Percentiles rank a stretch among this genome's conserved stretches.
These are phyloP conservation scores for Metarhizium album DNA, from an alignment of 2,329 filamentous ascomycete species.

Conservation along the genomic window DNA sequence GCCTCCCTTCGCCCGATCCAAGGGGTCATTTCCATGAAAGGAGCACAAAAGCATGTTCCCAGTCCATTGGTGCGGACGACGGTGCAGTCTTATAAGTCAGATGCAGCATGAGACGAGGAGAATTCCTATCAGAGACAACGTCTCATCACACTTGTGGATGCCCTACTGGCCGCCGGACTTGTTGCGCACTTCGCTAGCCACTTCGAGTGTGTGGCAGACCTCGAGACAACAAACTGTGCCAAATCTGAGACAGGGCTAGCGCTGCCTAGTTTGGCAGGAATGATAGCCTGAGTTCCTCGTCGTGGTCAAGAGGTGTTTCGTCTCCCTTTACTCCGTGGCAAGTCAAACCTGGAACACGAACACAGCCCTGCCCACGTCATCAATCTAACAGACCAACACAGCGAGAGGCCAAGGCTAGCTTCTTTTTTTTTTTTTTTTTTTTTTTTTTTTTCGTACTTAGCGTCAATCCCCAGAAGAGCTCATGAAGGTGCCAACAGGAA, in stretches of 20 bases:
- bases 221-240: not conserved
- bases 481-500: too few species aligned
- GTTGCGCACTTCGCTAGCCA: too few species aligned
- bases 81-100: not conserved
- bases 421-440: too few species aligned
- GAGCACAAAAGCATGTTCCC: too few species aligned
- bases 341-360: not conserved
- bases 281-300: not conserved
- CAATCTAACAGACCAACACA: too few species aligned
- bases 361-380: too few species aligned
- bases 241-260: not conserved
- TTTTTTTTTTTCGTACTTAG: too few species aligned
- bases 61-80: not conserved
- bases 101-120: not conserved
- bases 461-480: too few species aligned
- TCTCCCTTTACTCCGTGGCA: not conserved
- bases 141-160: constrained; percentile 2
- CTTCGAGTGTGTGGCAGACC: not conserved
- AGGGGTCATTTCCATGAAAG: too few species aligned
- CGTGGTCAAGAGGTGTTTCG: not conserved
- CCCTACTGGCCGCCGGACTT: not conserved
- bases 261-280: not conserved
- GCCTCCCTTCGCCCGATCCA: too few species aligned
- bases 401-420: too few species aligned
- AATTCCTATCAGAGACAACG: constrained; percentile 4